Conservation (phyloP, 164 flowering plant species). For the Saururus chinensis region DNA sequence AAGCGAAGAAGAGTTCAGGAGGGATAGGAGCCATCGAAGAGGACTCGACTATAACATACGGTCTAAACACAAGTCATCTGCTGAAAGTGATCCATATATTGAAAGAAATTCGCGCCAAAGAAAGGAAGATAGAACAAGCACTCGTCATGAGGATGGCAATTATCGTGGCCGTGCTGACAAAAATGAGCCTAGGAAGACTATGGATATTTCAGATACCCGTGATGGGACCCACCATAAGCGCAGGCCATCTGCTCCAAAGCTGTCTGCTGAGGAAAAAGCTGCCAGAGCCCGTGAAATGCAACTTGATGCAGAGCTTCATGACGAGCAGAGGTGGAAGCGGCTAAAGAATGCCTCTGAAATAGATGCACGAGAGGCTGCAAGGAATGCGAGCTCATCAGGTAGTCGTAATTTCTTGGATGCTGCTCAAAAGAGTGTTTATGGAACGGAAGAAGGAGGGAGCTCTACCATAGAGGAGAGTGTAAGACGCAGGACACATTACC, state of each 20-base stretch:
- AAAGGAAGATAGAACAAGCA: conserved; percentile 6
- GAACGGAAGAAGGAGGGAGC: conserved; percentile 89
- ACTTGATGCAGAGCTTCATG: conserved; percentile 77
- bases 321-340: conserved; percentile 85
- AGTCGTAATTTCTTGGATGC: conserved; percentile 64
- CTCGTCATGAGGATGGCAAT: conserved; percentile 3
- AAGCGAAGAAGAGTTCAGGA: conserved; percentile 3
- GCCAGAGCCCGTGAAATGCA: conserved; percentile 84
- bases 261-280: conserved; percentile 84
- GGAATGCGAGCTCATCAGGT: conserved; percentile 6
- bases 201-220: conserved; percentile 4
- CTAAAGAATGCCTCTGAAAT: conserved; percentile 74
- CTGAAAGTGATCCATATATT: conserved; percentile 4
- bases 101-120: conserved; percentile 6
- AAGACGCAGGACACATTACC: conserved; percentile 61
- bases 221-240: conserved; percentile 20
- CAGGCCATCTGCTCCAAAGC: conserved; percentile 36
- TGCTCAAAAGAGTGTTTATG: conserved; percentile 63
- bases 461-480: conserved; percentile 87
- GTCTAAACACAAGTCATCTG: conserved; percentile 1
- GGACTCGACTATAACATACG: background rate
- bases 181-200: background rate
- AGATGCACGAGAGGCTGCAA: conserved; percentile 53
- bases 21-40: background rate
- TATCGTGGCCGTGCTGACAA: background rate